Percentiles rank a stretch among this genome's conserved stretches.
Evolutionary conservation across 2,329 filamentous ascomycete species (phyloP).

Genomic region (Aureobasidium lini): DNA sequence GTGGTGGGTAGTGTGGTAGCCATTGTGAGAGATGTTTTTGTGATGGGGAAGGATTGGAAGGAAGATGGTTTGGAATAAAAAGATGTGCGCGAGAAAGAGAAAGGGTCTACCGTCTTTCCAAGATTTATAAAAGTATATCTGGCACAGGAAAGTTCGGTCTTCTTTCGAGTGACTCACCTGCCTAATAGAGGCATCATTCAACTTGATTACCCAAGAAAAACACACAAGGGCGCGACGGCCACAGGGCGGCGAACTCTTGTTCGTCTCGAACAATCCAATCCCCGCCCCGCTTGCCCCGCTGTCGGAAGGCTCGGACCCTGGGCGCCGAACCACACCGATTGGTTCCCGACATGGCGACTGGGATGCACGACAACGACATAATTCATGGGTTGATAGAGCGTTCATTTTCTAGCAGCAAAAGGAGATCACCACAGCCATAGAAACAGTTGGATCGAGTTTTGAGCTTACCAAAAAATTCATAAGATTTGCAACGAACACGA

Average conservation of each 20-base stretch:
- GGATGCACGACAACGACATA: too few relatives aligned
- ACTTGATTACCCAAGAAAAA: constrained; percentile 7
- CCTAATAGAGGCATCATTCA: neutral
- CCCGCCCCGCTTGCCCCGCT: neutral
- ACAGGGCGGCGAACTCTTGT: constrained; percentile 7
- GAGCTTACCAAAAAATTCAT: too few relatives aligned
- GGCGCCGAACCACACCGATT: neutral
- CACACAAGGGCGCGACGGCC: neutral
- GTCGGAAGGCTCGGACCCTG: constrained; percentile 2
- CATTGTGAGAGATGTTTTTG: constrained; percentile 26
- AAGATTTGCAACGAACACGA: too few relatives aligned
- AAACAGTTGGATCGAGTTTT: too few relatives aligned
- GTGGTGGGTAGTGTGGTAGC: constrained; percentile 42
- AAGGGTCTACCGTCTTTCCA: neutral
- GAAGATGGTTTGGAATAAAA: neutral
- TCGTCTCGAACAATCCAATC: neutral
- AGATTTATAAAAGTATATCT: constrained; percentile 8
- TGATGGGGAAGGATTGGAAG: neutral
- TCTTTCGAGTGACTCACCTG: constrained; percentile 11
- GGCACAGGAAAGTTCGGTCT: neutral
- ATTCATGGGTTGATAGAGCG: too few relatives aligned
- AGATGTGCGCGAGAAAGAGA: neutral
- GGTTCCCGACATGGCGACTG: neutral
- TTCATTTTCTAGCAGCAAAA: too few relatives aligned
- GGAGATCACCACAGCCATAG: too few relatives aligned